Percentiles rank a stretch among this genome's conserved stretches.
Conservation (phyloP, 2,329 filamentous ascomycete genomes). For the Leptodontidium sp. region DNA sequence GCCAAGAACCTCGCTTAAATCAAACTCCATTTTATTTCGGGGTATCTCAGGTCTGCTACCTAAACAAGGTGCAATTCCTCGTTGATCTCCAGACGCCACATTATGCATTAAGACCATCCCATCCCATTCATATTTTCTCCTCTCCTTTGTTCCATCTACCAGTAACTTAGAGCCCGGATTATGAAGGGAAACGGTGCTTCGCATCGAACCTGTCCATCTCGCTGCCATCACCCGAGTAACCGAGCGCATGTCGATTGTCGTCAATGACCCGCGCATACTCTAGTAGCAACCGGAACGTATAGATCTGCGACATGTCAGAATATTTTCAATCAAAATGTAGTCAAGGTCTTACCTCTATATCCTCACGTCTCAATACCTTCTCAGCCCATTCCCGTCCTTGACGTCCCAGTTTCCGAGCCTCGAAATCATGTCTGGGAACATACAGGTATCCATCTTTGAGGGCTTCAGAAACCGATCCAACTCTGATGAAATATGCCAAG, state of each 20-base stretch:
- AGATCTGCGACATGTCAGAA: conserved; percentile 51
- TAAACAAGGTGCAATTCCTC: neutral
- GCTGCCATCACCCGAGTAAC: conserved; percentile 46
- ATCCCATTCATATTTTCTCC: too few species aligned
- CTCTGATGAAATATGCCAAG: conserved; percentile 77
- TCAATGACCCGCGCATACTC: conserved; percentile 63
- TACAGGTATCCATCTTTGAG: conserved; percentile 55
- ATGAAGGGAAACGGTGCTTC: conserved; percentile 27
- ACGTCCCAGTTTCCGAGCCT: conserved; percentile 70
- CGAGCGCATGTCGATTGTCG: conserved; percentile 48
- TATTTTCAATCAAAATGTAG: neutral
- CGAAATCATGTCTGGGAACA: conserved; percentile 54
- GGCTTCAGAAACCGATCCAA: conserved; percentile 58
- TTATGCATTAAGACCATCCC: neutral
- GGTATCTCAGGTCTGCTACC: neutral
- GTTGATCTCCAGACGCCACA: neutral
- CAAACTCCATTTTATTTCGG: neutral
- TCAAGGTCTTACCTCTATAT: conserved; percentile 67
- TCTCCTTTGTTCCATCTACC: neutral
- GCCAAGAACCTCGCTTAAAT: too few species aligned
- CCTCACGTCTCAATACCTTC: conserved; percentile 73
- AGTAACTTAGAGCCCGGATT: neutral
- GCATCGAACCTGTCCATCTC: conserved; percentile 45
- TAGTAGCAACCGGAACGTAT: conserved; percentile 70
- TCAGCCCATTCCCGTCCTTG: conserved; percentile 76